Conservation (phyloP, 2,329 filamentous ascomycete genomes). For the Colletotrichum echinochloae region DNA sequence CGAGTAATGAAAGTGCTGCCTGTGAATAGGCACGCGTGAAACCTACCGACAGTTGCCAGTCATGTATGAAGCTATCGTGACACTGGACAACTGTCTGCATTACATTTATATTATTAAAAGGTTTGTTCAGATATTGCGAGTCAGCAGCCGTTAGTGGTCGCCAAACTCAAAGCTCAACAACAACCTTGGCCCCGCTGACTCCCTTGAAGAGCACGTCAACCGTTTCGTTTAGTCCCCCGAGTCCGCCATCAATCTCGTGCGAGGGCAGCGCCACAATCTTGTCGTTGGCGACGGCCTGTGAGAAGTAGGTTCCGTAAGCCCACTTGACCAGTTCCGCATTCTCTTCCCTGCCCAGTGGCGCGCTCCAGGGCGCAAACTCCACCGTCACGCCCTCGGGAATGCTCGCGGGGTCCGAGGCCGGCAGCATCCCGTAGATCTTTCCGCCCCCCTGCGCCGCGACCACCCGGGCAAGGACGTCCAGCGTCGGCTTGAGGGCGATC, state of each 20-base stretch:
- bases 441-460: constrained; percentile 34
- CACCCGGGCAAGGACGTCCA: constrained; percentile 42
- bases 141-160: rapidly evolving
- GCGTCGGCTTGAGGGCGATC: constrained; percentile 44
- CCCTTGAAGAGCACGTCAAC: constrained; percentile 23
- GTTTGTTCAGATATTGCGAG: too few species aligned
- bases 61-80: too few species aligned
- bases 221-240: constrained; percentile 16
- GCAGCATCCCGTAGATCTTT: constrained; percentile 18
- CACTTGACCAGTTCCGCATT: constrained; percentile 17
- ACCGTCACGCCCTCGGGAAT: constrained; percentile 17
- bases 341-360: background rate
- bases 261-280: constrained; percentile 5
- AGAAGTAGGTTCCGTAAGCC: constrained; percentile 21
- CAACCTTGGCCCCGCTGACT: constrained; percentile 28
- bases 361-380: constrained; percentile 5
- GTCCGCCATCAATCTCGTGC: constrained; percentile 12
- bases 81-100: too few species aligned
- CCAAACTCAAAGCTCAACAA: constrained; percentile 8
- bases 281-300: constrained; percentile 10
- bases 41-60: too few species aligned
- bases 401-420: background rate
- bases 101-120: background rate
- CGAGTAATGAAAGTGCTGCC: too few species aligned
- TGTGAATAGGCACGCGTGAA: too few species aligned